Percentiles rank a stretch among this genome's conserved stretches.
Evolutionary conservation across 225 moss, liverwort and hornwort species (phyloP).

Genomic region (Sphagnum tenellum): DNA sequence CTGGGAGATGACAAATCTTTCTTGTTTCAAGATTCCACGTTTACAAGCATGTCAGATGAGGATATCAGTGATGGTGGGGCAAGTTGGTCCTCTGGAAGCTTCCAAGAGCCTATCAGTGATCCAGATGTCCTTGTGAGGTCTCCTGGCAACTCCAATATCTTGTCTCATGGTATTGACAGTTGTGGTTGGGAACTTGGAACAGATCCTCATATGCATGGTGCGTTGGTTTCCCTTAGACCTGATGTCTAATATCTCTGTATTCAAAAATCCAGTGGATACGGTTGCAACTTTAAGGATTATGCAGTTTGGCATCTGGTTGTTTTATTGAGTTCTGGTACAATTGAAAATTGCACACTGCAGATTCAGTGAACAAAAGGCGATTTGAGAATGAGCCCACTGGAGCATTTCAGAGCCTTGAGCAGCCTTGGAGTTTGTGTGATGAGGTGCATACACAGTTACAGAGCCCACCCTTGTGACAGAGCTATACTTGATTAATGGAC

Average conservation of each 20-base stretch:
- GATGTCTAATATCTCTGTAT: no score
- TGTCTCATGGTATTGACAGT: not conserved
- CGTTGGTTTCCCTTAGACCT: no score
- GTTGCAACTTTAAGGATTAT: no score
- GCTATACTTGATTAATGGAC: no score
- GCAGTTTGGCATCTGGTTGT: not conserved
- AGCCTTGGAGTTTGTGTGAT: constrained; percentile 8
- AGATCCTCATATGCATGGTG: not conserved
- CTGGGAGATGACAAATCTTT: constrained; percentile 2
- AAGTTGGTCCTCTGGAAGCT: constrained; percentile 29
- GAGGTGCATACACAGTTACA: not conserved
- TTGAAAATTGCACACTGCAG: no score
- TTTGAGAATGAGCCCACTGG: not conserved
- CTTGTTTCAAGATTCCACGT: constrained; percentile 4
- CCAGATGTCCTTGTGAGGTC: constrained; percentile 6
- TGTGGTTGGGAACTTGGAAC: not conserved
- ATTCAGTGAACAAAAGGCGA: constrained; percentile 1
- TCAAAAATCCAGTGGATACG: no score
- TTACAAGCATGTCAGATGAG: not conserved
- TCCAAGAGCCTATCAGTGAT: constrained; percentile 6
- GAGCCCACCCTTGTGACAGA: no score
- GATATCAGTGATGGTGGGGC: constrained; percentile 15
- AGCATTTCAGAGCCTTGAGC: constrained; percentile 5
- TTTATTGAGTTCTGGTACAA: not conserved
- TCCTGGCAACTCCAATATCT: constrained; percentile 6